Evolutionary conservation across 2,329 filamentous ascomycete genomes (phyloP).

Genomic region (Mollisiaceae sp.): DNA sequence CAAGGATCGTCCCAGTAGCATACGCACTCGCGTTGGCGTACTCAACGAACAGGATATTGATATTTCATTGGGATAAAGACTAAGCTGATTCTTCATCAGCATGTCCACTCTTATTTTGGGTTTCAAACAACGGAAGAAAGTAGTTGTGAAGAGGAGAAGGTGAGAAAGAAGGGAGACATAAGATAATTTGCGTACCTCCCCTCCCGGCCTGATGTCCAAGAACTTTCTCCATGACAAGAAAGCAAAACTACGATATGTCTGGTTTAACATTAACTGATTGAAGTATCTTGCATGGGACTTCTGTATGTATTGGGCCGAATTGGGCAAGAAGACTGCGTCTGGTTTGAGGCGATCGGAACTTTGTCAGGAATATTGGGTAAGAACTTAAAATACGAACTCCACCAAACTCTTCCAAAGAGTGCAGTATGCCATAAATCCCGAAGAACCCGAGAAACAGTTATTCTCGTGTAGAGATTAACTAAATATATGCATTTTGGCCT

Average conservation of each 20-base stretch:
- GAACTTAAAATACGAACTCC: too few species aligned
- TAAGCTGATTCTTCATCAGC: constrained; percentile 50
- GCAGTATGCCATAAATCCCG: too few species aligned
- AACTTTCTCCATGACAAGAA: too few species aligned
- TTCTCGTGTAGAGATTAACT: background rate
- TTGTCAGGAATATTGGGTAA: background rate
- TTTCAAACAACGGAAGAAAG: background rate
- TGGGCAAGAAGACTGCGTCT: background rate
- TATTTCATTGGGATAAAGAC: constrained; percentile 34
- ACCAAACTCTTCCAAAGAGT: too few species aligned
- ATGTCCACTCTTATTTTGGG: constrained; percentile 35
- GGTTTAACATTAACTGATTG: too few species aligned
- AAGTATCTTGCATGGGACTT: too few species aligned
- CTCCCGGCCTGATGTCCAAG: too few species aligned
- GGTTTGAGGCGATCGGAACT: background rate
- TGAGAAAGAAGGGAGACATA: constrained; percentile 18
- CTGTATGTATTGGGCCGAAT: too few species aligned
- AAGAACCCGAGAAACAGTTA: background rate
- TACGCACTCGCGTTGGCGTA: constrained; percentile 53
- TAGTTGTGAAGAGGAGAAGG: constrained; percentile 46
- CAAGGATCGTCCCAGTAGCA: constrained; percentile 47
- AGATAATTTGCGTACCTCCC: too few species aligned
- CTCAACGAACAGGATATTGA: constrained; percentile 55
- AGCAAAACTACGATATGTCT: too few species aligned
- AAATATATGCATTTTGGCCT: background rate